These are phyloP conservation scores for Ganoderma lingzhi DNA, from an alignment of 1,284 basidiomycete genomes.

Conservation along the genomic window DNA sequence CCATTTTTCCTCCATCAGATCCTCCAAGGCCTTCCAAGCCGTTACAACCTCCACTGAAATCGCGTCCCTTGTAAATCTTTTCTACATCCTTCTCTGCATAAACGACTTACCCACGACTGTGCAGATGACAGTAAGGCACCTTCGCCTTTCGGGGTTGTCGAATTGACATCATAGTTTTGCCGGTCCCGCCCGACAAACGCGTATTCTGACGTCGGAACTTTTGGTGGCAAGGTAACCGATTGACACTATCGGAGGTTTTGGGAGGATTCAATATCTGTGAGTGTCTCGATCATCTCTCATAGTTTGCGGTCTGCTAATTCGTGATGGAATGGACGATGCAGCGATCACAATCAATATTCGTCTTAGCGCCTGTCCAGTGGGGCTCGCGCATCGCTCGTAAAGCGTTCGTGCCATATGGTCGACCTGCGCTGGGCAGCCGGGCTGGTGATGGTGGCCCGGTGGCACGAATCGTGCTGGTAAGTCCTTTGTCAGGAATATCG, in stretches of 20 bases:
- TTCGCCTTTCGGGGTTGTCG: background rate
- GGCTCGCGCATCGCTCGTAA: background rate
- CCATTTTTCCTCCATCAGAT: background rate
- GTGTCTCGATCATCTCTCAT: background rate
- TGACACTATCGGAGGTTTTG: background rate
- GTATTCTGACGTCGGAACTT: background rate
- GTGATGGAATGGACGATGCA: background rate
- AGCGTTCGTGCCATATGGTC: background rate
- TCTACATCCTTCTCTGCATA: background rate
- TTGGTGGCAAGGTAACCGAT: conserved; percentile 4
- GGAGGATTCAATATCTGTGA: background rate
- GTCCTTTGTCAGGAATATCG: background rate
- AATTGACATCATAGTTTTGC: background rate
- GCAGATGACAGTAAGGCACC: background rate
- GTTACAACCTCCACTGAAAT: background rate
- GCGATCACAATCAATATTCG: background rate
- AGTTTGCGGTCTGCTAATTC: background rate
- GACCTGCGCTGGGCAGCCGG: background rate
- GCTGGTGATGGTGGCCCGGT: background rate
- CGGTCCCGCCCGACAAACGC: conserved; percentile 15
- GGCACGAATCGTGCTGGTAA: background rate
- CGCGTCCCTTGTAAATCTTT: background rate
- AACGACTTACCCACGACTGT: background rate
- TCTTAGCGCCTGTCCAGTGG: background rate
- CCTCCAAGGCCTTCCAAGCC: background rate